Evolutionary conservation across 2,329 filamentous ascomycete genomes (phyloP).

Genomic region (Nemania sp.): DNA sequence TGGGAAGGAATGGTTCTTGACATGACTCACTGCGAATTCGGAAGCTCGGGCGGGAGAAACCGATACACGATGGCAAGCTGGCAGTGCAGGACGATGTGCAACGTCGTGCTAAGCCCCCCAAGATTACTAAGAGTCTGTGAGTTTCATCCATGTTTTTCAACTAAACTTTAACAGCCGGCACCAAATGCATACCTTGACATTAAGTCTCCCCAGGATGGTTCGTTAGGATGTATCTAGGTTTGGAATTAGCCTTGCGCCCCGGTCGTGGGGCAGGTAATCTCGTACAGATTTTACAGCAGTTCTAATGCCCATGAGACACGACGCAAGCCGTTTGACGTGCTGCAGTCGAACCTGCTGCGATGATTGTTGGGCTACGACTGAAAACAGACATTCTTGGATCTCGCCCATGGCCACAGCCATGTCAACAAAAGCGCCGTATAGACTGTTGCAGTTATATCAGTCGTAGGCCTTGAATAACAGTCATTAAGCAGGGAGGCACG

Average conservation of each 20-base stretch:
- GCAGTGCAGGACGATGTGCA: conserved; percentile 33
- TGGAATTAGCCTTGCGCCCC: not conserved
- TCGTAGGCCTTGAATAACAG: not conserved
- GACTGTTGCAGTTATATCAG: conserved; percentile 34
- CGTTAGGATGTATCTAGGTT: conserved; percentile 18
- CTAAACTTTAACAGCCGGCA: not conserved
- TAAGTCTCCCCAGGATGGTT: conserved; percentile 26
- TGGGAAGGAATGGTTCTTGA: conserved; percentile 9
- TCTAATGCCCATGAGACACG: conserved; percentile 36
- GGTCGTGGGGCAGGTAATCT: not conserved
- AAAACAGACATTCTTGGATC: conserved; percentile 46
- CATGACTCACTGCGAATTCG: conserved; percentile 28
- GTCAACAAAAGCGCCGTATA: conserved; percentile 43
- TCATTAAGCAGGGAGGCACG: conserved; percentile 22
- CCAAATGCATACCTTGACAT: conserved; percentile 15
- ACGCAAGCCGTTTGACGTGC: conserved; percentile 40
- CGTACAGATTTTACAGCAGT: conserved; percentile 40
- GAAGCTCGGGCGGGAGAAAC: conserved; percentile 26
- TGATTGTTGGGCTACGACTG: conserved; percentile 41
- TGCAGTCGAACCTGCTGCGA: conserved; percentile 41
- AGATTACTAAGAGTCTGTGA: conserved; percentile 20
- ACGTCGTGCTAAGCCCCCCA: conserved; percentile 16
- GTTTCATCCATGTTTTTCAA: not conserved
- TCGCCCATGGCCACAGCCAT: conserved; percentile 44
- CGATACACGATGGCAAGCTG: conserved; percentile 37